Evolutionary conservation across 306 rosid genomes (phyloP), one percentile per base, ranked within the genome.

Genomic region (Mucuna pruriens): DNA sequence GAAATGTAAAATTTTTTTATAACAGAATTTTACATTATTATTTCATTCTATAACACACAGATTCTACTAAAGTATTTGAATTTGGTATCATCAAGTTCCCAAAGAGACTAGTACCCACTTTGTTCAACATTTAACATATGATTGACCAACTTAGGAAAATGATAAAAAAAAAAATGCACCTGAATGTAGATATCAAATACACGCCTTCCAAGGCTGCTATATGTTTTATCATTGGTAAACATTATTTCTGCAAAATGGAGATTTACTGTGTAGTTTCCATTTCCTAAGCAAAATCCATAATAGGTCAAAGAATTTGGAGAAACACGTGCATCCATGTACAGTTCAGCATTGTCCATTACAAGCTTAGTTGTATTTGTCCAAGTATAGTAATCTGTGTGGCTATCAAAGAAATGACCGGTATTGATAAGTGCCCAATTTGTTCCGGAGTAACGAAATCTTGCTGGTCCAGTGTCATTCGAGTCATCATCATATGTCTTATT

Each of bases 231-330:
- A 79, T 76, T 69, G 0, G 11, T 58, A 79, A 76, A 86, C 84
- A 78, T 84, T 46, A 67, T 83, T 70, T 90, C 92, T 44, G 88
- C 90, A 85, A 90, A 90, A 42, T 85, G 90, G 57, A 90, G 85
- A 3, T 80, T 85, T 2, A 90, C 83, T 0, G 83, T 86, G 77
- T 90, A 90, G 60, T 39, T 82, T 38, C 92, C 92, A 77, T 90
- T 88, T 74, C 77, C 55, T 34, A 90, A 79, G 52, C 94, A 87
- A 22, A 83, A 79, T 48, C 84, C 92, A 45, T 90, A 90, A 71
- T 88, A 90, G 38, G 91, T 91, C 39, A 91, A 76, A 74, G 92
- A 88, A 63, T 40, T 76, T 5, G 96, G 89, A 74, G 97, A 89
- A 85, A 90, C 81, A 5, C 92, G 96, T 64, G 97, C 97, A 25